Evolutionary conservation across 208 protist genomes (phyloP), one percentile per base, ranked within the genome.

Genomic region (Trypanosoma scelopori): DNA sequence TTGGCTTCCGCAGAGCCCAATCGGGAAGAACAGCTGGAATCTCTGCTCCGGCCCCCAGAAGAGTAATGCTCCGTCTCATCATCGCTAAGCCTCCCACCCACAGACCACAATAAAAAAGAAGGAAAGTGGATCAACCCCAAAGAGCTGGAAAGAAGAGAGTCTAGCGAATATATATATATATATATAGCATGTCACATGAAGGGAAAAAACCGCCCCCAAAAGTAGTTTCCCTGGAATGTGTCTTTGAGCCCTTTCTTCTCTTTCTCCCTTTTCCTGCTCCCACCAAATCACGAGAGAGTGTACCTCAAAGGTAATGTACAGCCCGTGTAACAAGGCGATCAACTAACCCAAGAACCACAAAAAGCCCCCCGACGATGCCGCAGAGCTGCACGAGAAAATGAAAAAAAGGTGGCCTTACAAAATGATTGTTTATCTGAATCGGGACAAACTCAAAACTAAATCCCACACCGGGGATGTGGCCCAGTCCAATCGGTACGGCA

Each of bases 281-380:
- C n/a, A n/a, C n/a, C n/a, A 43, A 16, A 43, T 7, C 39, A 43
- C 39, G 39, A 37, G 63, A 37, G 9, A 37, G 9, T 11, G 13
- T 50, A 7, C 25, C 23, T 69, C 37, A 57, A 43, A 48, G 20
- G 13, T 27, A 56, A 48, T 30, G 27, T n/a, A 59, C 55, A 32
- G 79, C 35, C 43, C 65, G 57, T 23, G 66, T 50, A 23, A 91
- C 81, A 52, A 69, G 23, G 48, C 74, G 52, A 52, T 97, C 92
- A 0, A 95, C 53, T 16, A 94, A 49, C 7, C 86, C 85, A 32
- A 90, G 46, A 30, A 95, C 72, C 13, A 92, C 85, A 78, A 97
- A 97, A 5, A 94, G 51, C 11, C 89, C 92, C 39, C 92, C 92
- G 46, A 94, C 76, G 30, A 97, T 95, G 16, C 84, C 84, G 58